Evolutionary conservation across 2,329 filamentous ascomycete species (phyloP).

Genomic region (Fusarium ramigenum): DNA sequence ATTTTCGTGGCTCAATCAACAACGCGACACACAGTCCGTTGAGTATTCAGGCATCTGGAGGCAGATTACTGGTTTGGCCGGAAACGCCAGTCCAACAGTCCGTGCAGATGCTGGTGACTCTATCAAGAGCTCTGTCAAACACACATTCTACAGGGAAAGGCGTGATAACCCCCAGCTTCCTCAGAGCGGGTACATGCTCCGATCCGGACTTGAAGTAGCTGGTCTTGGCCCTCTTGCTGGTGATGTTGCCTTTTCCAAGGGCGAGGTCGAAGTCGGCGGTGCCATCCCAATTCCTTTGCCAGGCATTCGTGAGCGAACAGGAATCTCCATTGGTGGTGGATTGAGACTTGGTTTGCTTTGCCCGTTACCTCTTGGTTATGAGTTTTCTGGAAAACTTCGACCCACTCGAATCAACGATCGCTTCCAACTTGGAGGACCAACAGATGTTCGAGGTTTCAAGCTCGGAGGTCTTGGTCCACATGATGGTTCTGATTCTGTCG

Average conservation of each 20-base stretch:
- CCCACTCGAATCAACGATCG: conserved; percentile 90
- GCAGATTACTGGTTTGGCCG: conserved; percentile 82
- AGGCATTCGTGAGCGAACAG: conserved; percentile 73
- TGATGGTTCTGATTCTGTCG: conserved; percentile 85
- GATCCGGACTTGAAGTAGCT: conserved; percentile 83
- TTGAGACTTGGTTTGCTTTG: conserved; percentile 85
- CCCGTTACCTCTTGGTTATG: conserved; percentile 75
- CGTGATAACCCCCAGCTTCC: conserved; percentile 89
- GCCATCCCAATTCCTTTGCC: conserved; percentile 79
- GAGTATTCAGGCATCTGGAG: conserved; percentile 87
- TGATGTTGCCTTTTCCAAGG: conserved; percentile 93
- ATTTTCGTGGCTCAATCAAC: conserved; percentile 74
- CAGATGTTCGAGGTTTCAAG: conserved; percentile 93
- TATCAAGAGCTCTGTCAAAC: conserved; percentile 86
- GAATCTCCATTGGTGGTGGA: conserved; percentile 84
- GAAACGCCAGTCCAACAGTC: conserved; percentile 81
- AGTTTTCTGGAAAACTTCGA: conserved; percentile 60
- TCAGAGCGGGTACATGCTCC: conserved; percentile 81
- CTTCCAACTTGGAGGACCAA: conserved; percentile 93
- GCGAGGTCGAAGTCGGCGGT: conserved; percentile 83
- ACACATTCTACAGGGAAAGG: conserved; percentile 81
- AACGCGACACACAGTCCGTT: conserved; percentile 77
- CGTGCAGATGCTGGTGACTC: conserved; percentile 88
- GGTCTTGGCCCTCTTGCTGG: conserved; percentile 85
- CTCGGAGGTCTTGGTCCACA: conserved; percentile 88